Percentiles rank a stretch among this genome's conserved stretches.
phyloP scores from a whole-genome alignment of 148 eudicot species.

The Chenopodium quinoa region DNA sequence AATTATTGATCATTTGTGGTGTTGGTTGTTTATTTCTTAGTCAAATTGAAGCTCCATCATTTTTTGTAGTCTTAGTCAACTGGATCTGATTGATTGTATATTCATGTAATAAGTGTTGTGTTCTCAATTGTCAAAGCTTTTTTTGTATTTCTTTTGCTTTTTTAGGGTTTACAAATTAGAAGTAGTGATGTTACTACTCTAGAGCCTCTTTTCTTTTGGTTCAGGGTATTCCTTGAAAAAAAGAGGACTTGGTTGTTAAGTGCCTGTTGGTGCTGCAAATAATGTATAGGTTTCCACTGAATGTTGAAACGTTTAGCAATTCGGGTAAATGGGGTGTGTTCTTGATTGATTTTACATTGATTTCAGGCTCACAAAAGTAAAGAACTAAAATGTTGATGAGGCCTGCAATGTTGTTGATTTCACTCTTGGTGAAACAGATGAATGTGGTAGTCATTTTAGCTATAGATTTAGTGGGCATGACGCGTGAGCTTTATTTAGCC shows the following conservation, averaged over 20 bases:
- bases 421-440: too few species aligned
- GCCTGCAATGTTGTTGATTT: too few species aligned
- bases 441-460: too few species aligned
- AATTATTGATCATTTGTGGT: slow-evolving; percentile 54
- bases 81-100: slow-evolving; percentile 17
- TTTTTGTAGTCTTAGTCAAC: slow-evolving; percentile 15
- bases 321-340: not conserved
- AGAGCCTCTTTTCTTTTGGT: not conserved
- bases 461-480: too few species aligned
- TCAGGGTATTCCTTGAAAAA: not conserved
- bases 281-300: not conserved
- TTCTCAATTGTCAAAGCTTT: not conserved
- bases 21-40: slow-evolving; percentile 1
- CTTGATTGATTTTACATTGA: not conserved
- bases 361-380: too few species aligned
- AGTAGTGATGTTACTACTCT: not conserved
- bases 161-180: not conserved
- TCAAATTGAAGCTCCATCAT: not conserved
- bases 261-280: not conserved
- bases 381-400: too few species aligned
- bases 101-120: not conserved
- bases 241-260: not conserved
- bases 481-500: too few species aligned
- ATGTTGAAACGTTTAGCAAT: not conserved
- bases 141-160: too few species aligned